Evolutionary conservation across 2,329 filamentous ascomycete species (phyloP), one percentile per base, ranked within the genome.

Genomic region (Venturia effusa): DNA sequence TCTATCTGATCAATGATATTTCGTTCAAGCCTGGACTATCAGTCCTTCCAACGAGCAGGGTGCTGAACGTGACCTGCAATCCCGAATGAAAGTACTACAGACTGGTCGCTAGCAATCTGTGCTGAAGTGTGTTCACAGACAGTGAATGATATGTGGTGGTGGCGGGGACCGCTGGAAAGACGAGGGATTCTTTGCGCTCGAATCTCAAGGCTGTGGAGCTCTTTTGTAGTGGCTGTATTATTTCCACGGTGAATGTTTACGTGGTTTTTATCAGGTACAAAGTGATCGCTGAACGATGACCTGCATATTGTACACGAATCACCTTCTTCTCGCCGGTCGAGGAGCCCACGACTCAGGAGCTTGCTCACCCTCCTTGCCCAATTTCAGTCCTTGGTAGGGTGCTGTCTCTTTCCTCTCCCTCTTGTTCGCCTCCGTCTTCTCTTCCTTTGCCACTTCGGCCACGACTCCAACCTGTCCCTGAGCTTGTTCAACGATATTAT

Each of bases 261-360:
- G 7, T 24, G n/a, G n/a, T 34, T 3, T 5, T 57, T 32, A 4
- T 15, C 19, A 30, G 51, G 34, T 15, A 30, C n/a, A 34, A n/a
- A 7, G 27, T 57, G 15, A 19, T 34, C 27, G 5, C 27, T 57
- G 3, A 57, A 57, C 30, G 5, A 57, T n/a, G 17, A 57, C 51
- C 51, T 57, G 34, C 30, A 57, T n/a, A 34, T 57, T 32, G 15
- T 57, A 34, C 13, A 34, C 34, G 27, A 24, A 40, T 60, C 59
- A 60, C 51, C 73, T 69, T 65, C 74, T 73, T 64, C 70, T 71
- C 57, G 73, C 71, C 22, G 73, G 73, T 17, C 71, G 73, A 37
- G 78, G 79, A 22, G 74, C 73, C 79, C 79, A 81, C 13, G 70
- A 69, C 64, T 75, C 69, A 0, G 79, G 79, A 70, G 81, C 78